Evolutionary conservation across 805 yeast species (phyloP).

Genomic region (Lachancea nothofagi): DNA sequence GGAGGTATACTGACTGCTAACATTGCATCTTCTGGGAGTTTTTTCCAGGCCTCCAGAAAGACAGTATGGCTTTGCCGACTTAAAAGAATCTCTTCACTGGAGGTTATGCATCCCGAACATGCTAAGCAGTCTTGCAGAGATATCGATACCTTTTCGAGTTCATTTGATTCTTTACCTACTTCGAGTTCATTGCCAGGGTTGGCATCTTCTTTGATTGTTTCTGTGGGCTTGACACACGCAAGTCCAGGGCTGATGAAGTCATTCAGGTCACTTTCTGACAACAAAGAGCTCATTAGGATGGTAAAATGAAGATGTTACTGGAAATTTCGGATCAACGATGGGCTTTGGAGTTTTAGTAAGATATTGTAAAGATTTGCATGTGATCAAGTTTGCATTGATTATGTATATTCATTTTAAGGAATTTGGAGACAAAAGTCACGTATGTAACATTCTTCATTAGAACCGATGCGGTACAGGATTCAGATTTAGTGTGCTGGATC

Average conservation of each 20-base stretch:
- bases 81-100: conserved; percentile 91
- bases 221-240: conserved; percentile 88
- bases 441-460: no score
- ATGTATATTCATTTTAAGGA: no score
- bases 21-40: conserved; percentile 30
- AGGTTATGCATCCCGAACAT: conserved; percentile 94
- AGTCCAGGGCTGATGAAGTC: conserved; percentile 93
- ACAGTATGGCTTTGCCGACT: conserved; percentile 87
- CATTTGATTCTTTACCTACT: conserved; percentile 55
- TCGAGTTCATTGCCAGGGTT: conserved; percentile 43
- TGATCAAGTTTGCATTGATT: no score
- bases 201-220: conserved; percentile 24
- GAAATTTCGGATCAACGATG: no score
- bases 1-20: conserved; percentile 80
- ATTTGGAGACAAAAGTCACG: no score
- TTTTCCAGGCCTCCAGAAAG: conserved; percentile 53
- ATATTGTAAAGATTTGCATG: no score
- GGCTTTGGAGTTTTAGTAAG: no score
- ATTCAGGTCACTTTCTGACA: conserved; percentile 85
- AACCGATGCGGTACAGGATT: no score
- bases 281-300: conserved; percentile 70
- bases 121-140: conserved; percentile 91
- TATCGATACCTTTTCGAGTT: conserved; percentile 75
- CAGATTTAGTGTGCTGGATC: no score
- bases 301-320: no score